These are phyloP conservation scores for Kwoniella shandongensis DNA, from an alignment of 768 basidiomycete species.

Conservation along the genomic window DNA sequence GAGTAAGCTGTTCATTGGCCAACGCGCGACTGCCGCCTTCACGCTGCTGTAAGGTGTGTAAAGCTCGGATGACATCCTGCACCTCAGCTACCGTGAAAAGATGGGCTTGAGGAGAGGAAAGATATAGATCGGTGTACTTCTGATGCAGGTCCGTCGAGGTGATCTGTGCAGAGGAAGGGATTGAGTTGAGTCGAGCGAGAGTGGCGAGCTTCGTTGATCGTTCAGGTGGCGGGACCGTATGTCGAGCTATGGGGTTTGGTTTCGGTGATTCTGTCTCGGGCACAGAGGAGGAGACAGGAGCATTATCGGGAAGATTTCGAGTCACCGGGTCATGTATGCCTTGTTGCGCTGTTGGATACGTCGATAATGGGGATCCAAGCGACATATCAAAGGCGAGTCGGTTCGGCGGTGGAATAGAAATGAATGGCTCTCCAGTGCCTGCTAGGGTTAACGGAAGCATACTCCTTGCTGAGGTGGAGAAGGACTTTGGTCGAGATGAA, in stretches of 20 bases:
- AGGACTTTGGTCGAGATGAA: slow-evolving; percentile 45
- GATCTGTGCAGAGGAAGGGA: slow-evolving; percentile 58
- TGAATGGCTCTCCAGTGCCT: background rate
- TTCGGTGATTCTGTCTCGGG: background rate
- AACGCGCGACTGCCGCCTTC: slow-evolving; percentile 14
- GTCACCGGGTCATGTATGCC: slow-evolving; percentile 4
- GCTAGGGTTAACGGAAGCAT: background rate
- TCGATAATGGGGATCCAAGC: background rate
- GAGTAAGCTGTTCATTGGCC: slow-evolving; percentile 1
- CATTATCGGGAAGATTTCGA: slow-evolving; percentile 5
- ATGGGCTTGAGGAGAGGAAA: slow-evolving; percentile 25
- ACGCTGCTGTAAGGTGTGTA: slow-evolving; percentile 5
- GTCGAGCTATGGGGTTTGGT: slow-evolving; percentile 6
- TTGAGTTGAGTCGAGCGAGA: slow-evolving; percentile 12
- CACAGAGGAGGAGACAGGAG: background rate
- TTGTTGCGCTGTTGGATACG: background rate
- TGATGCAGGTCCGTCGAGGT: slow-evolving; percentile 8
- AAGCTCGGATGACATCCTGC: slow-evolving; percentile 10
- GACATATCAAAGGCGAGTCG: background rate
- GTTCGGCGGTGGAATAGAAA: background rate
- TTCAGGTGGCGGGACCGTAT: slow-evolving; percentile 12
- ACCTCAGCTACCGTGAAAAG: slow-evolving; percentile 30
- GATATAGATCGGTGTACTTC: slow-evolving; percentile 16
- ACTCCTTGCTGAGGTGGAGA: slow-evolving; percentile 11
- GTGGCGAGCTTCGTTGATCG: slow-evolving; percentile 12